Base-by-base conservation (phyloP, 2,329 filamentous ascomycete species). In the Aspergillus sp. region DNA sequence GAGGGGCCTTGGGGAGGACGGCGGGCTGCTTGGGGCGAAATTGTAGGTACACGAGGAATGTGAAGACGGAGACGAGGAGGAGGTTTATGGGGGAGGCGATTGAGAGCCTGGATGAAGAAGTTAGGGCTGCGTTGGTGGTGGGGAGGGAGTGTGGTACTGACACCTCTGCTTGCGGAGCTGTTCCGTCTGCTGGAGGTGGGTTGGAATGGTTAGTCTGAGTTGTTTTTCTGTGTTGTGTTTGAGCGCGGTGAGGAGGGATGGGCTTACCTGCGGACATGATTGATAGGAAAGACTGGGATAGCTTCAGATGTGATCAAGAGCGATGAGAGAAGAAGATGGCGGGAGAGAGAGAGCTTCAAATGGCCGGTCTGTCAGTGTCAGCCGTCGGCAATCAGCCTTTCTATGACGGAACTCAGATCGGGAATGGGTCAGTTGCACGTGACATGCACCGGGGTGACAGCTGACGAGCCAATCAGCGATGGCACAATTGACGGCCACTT, bases 31-130 rank as follows among this genome's bases (percentile, higher is more conserved):
- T 77, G 48, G 84, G 83, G 45, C 83, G 82, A 64, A 87, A 79
- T 64, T 85, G 84, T 66, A 81, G 77, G 74, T 86, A 88, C 45
- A 83, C 70, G 33, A 86, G 71, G 62, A 85, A 68, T 53, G 79
- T 70, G 70, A 87, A 82, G 61, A 86, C 77, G 51, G 83, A 79
- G 68, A 86, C 68, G 54, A 88, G 82, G 63, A 86, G 74, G 40
- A 87, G 73, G 73, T 88, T 88, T 66, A 87, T 82, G 33, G 85
- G 85, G 1, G 83, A 82, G 33, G 82, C 78, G 65, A 84, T 77
- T 8, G 82, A 77, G 62, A 81, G 78, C 42, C 83, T 84, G 65
- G n/a, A 54, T 63, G 59, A 5, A 24, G 12, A 42, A 17, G 47
- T 58, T 54, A 47, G 37, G 22, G 22, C 48, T 44, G 33, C 19